A percentile compares a stretch with the other conserved stretches of the same genome.
phyloP scores from a whole-genome alignment of 345 rosid species.

The Populus deltoides region DNA sequence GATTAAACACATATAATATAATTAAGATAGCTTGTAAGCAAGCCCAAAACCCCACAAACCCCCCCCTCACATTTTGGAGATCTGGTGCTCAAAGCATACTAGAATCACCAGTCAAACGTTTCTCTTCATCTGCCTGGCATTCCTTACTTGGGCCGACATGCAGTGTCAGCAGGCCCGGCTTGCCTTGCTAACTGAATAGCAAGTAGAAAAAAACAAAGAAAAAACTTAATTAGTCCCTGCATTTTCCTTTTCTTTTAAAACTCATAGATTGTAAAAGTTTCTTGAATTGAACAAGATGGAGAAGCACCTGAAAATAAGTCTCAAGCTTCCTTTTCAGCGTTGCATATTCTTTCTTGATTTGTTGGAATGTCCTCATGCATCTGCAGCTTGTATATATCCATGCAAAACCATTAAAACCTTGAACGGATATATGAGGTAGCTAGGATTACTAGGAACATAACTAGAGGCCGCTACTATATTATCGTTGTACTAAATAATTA shows the following conservation, averaged over 20 bases:
- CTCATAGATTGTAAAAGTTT: neutral
- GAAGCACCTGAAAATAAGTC: conserved; percentile 72
- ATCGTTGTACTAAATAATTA: too few relatives aligned
- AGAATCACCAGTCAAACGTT: too few relatives aligned
- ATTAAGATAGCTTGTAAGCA: too few relatives aligned
- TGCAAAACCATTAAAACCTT: conserved; percentile 5
- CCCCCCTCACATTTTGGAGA: too few relatives aligned
- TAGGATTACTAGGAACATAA: too few relatives aligned
- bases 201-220: neutral
- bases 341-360: conserved; percentile 76
- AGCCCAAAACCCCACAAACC: too few relatives aligned
- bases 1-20: too few relatives aligned
- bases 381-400: conserved; percentile 31
- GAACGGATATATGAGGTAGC: neutral
- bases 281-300: neutral
- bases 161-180: conserved; percentile 64
- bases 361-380: conserved; percentile 73
- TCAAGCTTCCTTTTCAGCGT: conserved; percentile 74
- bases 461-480: too few relatives aligned
- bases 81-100: too few relatives aligned
- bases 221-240: too few relatives aligned
- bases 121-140: neutral
- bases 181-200: conserved; percentile 67
- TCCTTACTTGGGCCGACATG: conserved; percentile 51
- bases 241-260: neutral